Conservation (phyloP, 225 moss, liverwort and hornwort species). For the Sphagnum tenellum region DNA sequence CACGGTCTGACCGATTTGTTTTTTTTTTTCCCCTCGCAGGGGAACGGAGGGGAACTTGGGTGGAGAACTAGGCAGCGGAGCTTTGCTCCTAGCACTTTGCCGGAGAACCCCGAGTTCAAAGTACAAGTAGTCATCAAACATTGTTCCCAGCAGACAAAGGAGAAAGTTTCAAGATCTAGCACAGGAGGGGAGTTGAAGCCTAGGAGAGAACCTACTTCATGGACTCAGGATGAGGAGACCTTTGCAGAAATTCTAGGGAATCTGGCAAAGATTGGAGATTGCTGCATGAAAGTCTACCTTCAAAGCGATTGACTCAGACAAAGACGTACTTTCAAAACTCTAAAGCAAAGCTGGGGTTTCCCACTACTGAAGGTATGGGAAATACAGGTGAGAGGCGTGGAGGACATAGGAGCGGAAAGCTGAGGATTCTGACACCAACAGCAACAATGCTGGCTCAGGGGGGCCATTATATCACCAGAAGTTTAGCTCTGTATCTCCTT, state of each 20-base stretch:
- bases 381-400: constrained; percentile 40
- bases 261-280: constrained; percentile 77
- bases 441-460: constrained; percentile 64
- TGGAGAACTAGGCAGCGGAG: too few relatives aligned
- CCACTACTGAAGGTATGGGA: constrained; percentile 49
- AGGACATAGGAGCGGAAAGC: constrained; percentile 54
- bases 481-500: constrained; percentile 12
- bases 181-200: constrained; percentile 63
- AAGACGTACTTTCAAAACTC: constrained; percentile 99
- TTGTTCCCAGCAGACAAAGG: constrained; percentile 33
- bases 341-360: constrained; percentile 83
- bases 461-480: constrained; percentile 35
- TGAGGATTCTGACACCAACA: constrained; percentile 74
- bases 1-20: too few relatives aligned
- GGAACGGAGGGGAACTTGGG: too few relatives aligned
- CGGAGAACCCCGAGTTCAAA: too few relatives aligned
- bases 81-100: too few relatives aligned
- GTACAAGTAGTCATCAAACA: neutral
- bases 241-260: constrained; percentile 78
- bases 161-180: constrained; percentile 27
- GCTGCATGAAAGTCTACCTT: constrained; percentile 73
- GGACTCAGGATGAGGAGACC: constrained; percentile 92
- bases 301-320: constrained; percentile 88
- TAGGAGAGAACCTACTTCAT: constrained; percentile 93
- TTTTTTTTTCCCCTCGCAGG: too few relatives aligned